Percentiles rank a stretch among this genome's conserved stretches.
phyloP scores from a whole-genome alignment of 192 early-diverging fungal species.

The Coemansia sp. region DNA sequence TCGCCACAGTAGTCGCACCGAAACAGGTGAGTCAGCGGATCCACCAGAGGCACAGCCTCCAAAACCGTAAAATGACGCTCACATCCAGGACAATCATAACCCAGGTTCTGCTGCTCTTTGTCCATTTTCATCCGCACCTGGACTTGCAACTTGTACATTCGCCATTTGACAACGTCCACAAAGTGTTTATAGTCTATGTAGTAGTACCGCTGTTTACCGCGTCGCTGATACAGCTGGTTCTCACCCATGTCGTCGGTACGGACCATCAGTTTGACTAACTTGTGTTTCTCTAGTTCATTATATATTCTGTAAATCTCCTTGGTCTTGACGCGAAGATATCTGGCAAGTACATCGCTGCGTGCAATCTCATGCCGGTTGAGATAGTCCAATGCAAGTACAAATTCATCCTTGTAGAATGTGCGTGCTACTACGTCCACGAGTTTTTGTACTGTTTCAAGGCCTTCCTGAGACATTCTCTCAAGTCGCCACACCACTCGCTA shows the following conservation, averaged over 20 bases:
- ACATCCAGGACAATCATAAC: conserved; percentile 65
- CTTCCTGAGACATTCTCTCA: conserved; percentile 34
- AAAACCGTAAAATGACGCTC: conserved; percentile 59
- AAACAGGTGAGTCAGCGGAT: conserved; percentile 51
- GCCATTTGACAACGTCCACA: conserved; percentile 90
- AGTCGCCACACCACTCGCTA: not conserved
- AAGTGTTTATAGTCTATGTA: conserved; percentile 93
- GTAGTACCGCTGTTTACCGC: conserved; percentile 63
- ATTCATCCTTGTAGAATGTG: conserved; percentile 78
- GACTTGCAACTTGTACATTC: conserved; percentile 80
- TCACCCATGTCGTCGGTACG: conserved; percentile 34
- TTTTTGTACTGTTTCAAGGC: conserved; percentile 55
- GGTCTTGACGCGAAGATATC: conserved; percentile 60
- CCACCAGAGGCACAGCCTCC: conserved; percentile 58
- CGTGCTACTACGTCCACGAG: conserved; percentile 76
- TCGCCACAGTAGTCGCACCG: conserved; percentile 61
- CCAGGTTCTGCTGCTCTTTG: conserved; percentile 70
- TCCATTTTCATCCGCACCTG: conserved; percentile 59
- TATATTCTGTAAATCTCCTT: conserved; percentile 79
- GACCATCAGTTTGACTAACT: conserved; percentile 55
- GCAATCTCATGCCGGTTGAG: conserved; percentile 70
- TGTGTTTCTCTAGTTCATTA: conserved; percentile 73
- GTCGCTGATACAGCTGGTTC: conserved; percentile 52
- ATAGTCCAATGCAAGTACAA: conserved; percentile 80
- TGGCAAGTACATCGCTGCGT: conserved; percentile 76